Evolutionary conservation across 2,329 filamentous ascomycete genomes (phyloP).

Genomic region (Colletotrichum sp.): DNA sequence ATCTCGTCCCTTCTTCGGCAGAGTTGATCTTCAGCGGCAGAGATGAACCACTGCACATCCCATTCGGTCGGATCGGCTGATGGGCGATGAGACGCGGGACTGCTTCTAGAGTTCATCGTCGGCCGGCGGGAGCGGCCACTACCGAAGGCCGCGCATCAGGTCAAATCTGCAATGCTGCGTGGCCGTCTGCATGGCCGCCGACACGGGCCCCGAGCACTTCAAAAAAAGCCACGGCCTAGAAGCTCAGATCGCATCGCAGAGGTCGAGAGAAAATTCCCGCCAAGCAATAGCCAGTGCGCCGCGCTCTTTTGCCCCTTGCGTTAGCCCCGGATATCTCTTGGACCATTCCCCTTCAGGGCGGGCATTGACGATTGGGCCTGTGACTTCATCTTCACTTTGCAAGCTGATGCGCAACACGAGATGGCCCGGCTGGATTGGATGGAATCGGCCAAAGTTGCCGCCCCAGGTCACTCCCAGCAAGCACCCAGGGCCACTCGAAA

Average conservation of each 20-base stretch:
- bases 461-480: not conserved
- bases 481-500: not conserved
- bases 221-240: not conserved
- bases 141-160: not conserved
- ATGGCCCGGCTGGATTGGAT: not conserved
- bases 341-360: not conserved
- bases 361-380: not conserved
- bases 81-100: not conserved
- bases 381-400: not conserved
- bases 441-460: not conserved
- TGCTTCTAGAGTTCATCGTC: not conserved
- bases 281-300: not conserved
- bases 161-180: not conserved
- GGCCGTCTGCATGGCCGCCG: not conserved
- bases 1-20: not conserved
- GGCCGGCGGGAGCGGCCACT: not conserved
- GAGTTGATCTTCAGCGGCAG: not conserved
- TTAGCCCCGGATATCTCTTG: not conserved
- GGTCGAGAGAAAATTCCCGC: not conserved
- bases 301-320: not conserved
- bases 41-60: not conserved
- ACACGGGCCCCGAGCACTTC: not conserved
- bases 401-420: not conserved
- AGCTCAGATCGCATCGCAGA: not conserved
- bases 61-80: not conserved